Base-by-base conservation (phyloP, 352 stramenopile genomes). In the Phytophthora lateralis region DNA sequence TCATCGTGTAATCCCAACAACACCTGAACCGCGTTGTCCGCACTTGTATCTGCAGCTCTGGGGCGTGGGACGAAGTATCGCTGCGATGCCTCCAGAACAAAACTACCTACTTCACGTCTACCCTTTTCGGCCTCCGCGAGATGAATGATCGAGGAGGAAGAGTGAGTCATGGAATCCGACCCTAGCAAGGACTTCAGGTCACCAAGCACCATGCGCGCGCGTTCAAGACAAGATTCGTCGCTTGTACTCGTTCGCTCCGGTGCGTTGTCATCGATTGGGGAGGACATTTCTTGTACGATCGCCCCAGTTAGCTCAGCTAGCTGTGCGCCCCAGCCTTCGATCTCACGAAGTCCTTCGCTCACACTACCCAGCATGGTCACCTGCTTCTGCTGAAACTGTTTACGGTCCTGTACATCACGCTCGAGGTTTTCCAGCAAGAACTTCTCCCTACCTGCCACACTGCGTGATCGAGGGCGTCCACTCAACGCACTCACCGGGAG, bases 401-500 rank as follows among this genome's bases (percentile, higher is more conserved):
- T 21, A 14, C 66, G 60, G 30, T 74, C 66, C 35, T 71, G 48
- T 39, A 85, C 26, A 30, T 83, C 72, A 26, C 57, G 62, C 30
- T 86, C 74, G 2, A 84, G 55, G 35, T 79, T 81, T 21, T 83
- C 75, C 35, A 85, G 29, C 8, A 85, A 41, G 26, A 79, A 83
- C 3, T 69, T 63, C 10, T 73, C 68, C 17, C 54, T 71, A n/a
- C 39, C 54, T 39, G 66, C 66, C 24, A 71, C 41, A 21, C 54
- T 74, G 14, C 45, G 43, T 39, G 66, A 71, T 39, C 66, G 47
- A 30, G 55, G 61, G 35, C 55, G 60, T 49, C 55, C 61, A 61
- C 66, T 74, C 26, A 68, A 35, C 6, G 32, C 17, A 32, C 66
- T 74, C 17, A 71, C 3, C 21, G 60, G 55, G 24, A 62, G 45